Base-by-base conservation (phyloP, 805 yeast species). In the Schwanniomyces polymorphus region DNA sequence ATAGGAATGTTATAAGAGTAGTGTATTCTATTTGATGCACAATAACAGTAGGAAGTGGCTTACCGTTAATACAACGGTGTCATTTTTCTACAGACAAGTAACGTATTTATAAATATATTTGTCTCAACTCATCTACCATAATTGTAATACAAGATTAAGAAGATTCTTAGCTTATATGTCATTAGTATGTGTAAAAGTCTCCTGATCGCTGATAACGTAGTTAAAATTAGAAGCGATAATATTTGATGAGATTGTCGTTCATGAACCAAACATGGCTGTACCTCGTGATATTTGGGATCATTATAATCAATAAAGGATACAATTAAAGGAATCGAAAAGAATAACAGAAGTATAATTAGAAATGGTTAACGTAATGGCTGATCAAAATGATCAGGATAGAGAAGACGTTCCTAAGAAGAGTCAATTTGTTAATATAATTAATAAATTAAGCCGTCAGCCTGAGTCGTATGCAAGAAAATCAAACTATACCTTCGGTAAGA, bases 401-500 rank as follows among this genome's bases (percentile, higher is more conserved):
- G 35, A 31, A 14, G n/a, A 5, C 7, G 11, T 18, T n/a, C 25
- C n/a, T 7, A 60, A 57, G 28, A 50, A 51, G 12, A 54, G 54
- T 47, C 60, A 55, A 43, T 54, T 69, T 50, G 65, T 68, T 52
- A 70, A 67, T 48, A 52, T 75, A 44, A 44, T 86, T 48, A 75
- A 79, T 58, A 85, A 80, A 56, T 60, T 88, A 17, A 70, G 82
- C 40, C 89, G 91, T 5, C 94, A 88, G 63, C 96, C 95, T 0
- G 76, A 72, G 10, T 79, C 87, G 7, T 85, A 85, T 56, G 60
- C 75, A 37, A 80, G 88, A 58, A 89, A 90, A 67, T 65, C 76
- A 41, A 75, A 80, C 49, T 91, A 89, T 59, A 80, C 84, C 7
- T 88, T 91, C 63, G 92, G 91, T 10, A 81, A 80, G 49, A 89